phyloP scores from a whole-genome alignment of 75 land plant species.

The Pinus tabuliformis region DNA sequence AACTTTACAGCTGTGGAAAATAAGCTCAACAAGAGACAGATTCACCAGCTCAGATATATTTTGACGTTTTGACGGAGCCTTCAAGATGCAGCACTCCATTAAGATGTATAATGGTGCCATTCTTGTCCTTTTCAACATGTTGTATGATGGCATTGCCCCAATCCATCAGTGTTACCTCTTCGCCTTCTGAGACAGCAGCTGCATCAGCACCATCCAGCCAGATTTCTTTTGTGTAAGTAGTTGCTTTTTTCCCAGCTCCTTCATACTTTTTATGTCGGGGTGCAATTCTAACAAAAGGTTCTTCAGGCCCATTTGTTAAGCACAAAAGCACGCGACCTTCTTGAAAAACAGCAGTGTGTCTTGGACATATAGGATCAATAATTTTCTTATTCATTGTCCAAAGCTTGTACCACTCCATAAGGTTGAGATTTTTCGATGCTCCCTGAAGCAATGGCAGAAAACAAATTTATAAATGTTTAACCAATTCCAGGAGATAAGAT shows the following conservation, averaged over 20 bases:
- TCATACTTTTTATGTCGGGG: slow-evolving; percentile 85
- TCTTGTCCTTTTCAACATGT: slow-evolving; percentile 54
- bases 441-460: slow-evolving; percentile 48
- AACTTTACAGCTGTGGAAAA: no score
- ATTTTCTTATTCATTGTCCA: slow-evolving; percentile 98
- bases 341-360: slow-evolving; percentile 84
- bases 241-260: slow-evolving; percentile 83
- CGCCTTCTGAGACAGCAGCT: slow-evolving; percentile 55
- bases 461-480: slow-evolving; percentile 1
- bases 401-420: slow-evolving; percentile 99
- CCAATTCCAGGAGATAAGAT: neutral
- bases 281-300: slow-evolving; percentile 71
- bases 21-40: slow-evolving; percentile 52
- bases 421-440: slow-evolving; percentile 89
- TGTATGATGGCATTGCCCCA: slow-evolving; percentile 94
- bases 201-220: slow-evolving; percentile 90
- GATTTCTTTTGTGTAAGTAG: slow-evolving; percentile 69
- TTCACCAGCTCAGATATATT: slow-evolving; percentile 71
- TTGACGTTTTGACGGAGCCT: slow-evolving; percentile 86
- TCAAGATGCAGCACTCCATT: slow-evolving; percentile 74
- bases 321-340: slow-evolving; percentile 53
- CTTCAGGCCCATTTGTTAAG: slow-evolving; percentile 72
- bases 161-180: slow-evolving; percentile 93
- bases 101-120: slow-evolving; percentile 52
- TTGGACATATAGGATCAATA: slow-evolving; percentile 91